Evolutionary conservation across 164 flowering plant species (phyloP), one percentile per base, ranked within the genome.

Genomic region (Macadamia tetraphylla): DNA sequence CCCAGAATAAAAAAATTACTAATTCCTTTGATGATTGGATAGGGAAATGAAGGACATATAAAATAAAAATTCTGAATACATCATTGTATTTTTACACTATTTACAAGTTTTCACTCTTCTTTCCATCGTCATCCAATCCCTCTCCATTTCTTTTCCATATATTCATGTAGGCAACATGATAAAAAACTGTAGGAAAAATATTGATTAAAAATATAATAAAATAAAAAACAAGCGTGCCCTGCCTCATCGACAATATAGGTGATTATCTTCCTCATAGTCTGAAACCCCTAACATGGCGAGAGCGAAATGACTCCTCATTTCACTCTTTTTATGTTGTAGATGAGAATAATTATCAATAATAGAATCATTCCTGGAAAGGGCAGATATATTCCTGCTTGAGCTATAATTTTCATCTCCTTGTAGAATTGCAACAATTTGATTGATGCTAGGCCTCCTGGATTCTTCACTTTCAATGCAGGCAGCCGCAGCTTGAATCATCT

Each of bases 241-340:
- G 17, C 17, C 15, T 53, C 57, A 53, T 12, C 57, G 57, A 17
- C 57, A 67, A 64, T 75, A 80, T 23, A 78, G 67, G 66, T 75
- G 67, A 66, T 83, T 88, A 48, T 86, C 86, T 42, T 84, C 87
- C 43, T 84, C 90, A 62, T 81, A 72, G 46, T 88, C 90, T 32
- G 90, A 62, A 67, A 88, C 87, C 62, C 90, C 92, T 29, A 82
- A 77, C 90, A 86, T 88, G 18, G 92, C 92, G 68, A 85, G 60
- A 51, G 90, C 88, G 55, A 88, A 71, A 61, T 88, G 92, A 64
- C 78, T 80, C 66, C 53, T 83, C 83, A 83, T 82, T 61, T 86
- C 90, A 66, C 81, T 81, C 63, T 78, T 79, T 10, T 81, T 73
- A 46, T 75, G 83, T 52, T 76, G 82, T 40, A 78, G 51, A n/a